Evolutionary conservation across 192 early-diverging fungal species (phyloP), one percentile per base, ranked within the genome.

Genomic region (Pecoramyces ruminantium): DNA sequence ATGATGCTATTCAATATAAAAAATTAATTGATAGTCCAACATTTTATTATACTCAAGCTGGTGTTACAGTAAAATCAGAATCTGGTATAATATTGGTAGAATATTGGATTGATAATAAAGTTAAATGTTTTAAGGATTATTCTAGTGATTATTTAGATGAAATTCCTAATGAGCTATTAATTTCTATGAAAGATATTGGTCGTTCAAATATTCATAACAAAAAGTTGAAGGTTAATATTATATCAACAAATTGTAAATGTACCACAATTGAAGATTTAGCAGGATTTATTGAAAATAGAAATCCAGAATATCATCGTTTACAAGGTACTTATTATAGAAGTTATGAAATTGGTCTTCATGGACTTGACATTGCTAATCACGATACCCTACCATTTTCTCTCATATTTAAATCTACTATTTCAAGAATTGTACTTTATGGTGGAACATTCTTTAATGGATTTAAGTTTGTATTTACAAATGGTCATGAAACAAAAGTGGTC

Each of bases 1-100:
- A 51, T 58, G 88, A 89, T 67, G 28, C 29, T 5, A 38, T 18
- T 0, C 79, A 83, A 0, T 38, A 81, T 6, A 38, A 38, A n/a
- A 81, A 51, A 28, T 39, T 79, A 38, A 25, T 42, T 28, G 30
- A 17, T 21, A 80, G 39, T 14, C 81, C 85, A 30, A 77, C 29
- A 21, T 80, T 86, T 30, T 80, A 80, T 27, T 80, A 83, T 29
- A 77, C 86, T 30, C 87, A 88, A 27, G 29, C 81, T 4, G 87
- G 87, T 13, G 38, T 85, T 29, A 28, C 87, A 17, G 83, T 83
- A 18, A 85, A 82, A 18, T 80, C 78, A 78, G 82, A 80, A n/a
- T 85, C 82, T 34, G 91, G 90, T 18, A 83, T 92, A 40, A 87
- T 90, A 13, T 87, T 92, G 83, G 78, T 92, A 9, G 92, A 92